A percentile compares a stretch with the other conserved stretches of the same genome.
Evolutionary conservation across 202 grass and related monocot genomes (phyloP).

Genomic region (Elaeis oleifera): DNA sequence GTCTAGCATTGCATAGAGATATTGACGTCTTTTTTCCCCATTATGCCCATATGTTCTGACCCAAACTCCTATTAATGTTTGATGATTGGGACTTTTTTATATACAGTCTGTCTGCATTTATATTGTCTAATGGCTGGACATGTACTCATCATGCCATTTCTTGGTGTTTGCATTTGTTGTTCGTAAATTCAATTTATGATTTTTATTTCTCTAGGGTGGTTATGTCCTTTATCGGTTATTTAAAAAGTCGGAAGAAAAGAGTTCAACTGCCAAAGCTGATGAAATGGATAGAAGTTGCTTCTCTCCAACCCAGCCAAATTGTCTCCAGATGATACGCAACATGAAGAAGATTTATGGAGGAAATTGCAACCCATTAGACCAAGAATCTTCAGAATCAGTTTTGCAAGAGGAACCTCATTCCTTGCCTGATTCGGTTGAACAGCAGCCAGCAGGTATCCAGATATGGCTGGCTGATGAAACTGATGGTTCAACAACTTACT

Average conservation of each 20-base stretch:
- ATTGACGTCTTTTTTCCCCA: too few relatives aligned
- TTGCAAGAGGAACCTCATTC: slow-evolving; percentile 9
- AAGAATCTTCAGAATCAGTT: slow-evolving; percentile 16
- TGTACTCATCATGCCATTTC: not conserved
- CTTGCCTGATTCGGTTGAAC: slow-evolving; percentile 3
- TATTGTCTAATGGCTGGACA: not conserved
- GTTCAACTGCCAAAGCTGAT: slow-evolving; percentile 18
- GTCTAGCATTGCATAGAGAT: too few relatives aligned
- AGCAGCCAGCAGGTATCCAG: not conserved
- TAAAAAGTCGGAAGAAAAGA: slow-evolving; percentile 53
- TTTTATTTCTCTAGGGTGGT: slow-evolving; percentile 40
- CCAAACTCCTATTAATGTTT: too few relatives aligned
- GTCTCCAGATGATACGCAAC: slow-evolving; percentile 11
- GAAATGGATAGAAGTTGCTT: slow-evolving; percentile 15
- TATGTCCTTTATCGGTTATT: slow-evolving; percentile 84
- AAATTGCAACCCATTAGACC: slow-evolving; percentile 6
- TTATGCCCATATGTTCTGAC: too few relatives aligned
- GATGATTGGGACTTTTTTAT: too few relatives aligned
- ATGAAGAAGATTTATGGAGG: slow-evolving; percentile 14
- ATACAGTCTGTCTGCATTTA: too few relatives aligned
- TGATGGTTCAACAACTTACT: slow-evolving; percentile 1
- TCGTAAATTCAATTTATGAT: not conserved
- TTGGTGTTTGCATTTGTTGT: not conserved
- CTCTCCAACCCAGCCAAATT: slow-evolving; percentile 23
- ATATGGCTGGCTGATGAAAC: slow-evolving; percentile 10